Conservation (phyloP, 805 yeast genomes). For the Saccharomyces jurei region DNA sequence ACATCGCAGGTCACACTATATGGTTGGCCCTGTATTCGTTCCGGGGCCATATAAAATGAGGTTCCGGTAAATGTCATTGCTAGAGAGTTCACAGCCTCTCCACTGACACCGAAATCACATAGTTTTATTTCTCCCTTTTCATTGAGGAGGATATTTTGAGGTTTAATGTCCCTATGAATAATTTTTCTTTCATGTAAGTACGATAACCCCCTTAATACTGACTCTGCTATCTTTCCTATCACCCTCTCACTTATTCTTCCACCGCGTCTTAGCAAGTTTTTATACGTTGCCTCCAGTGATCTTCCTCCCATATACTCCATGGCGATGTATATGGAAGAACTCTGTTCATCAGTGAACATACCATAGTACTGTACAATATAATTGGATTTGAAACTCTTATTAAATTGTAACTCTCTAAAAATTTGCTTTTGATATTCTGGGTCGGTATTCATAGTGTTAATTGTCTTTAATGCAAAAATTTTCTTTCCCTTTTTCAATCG, state of each 20-base stretch:
- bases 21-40: constrained; percentile 86
- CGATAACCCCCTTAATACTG: constrained; percentile 71
- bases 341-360: constrained; percentile 66
- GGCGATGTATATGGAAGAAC: constrained; percentile 76
- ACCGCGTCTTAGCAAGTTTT: constrained; percentile 56
- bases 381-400: constrained; percentile 68
- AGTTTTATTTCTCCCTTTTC: constrained; percentile 70
- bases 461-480: constrained; percentile 67
- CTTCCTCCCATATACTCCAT: constrained; percentile 95
- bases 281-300: constrained; percentile 78
- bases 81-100: constrained; percentile 84
- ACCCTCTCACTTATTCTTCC: constrained; percentile 88
- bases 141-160: constrained; percentile 78
- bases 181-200: constrained; percentile 78
- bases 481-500: constrained; percentile 44
- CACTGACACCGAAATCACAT: constrained; percentile 94
- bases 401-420: constrained; percentile 78
- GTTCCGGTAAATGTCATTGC: constrained; percentile 96
- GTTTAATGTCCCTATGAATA: constrained; percentile 90
- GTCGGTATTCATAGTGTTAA: constrained; percentile 36
- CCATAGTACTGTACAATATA: constrained; percentile 87
- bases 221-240: constrained; percentile 77
- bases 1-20: constrained; percentile 89
- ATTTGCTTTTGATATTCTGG: constrained; percentile 83
- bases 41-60: constrained; percentile 97